Evolutionary conservation across 306 rosid species (phyloP).

Genomic region (Prunus mira): DNA sequence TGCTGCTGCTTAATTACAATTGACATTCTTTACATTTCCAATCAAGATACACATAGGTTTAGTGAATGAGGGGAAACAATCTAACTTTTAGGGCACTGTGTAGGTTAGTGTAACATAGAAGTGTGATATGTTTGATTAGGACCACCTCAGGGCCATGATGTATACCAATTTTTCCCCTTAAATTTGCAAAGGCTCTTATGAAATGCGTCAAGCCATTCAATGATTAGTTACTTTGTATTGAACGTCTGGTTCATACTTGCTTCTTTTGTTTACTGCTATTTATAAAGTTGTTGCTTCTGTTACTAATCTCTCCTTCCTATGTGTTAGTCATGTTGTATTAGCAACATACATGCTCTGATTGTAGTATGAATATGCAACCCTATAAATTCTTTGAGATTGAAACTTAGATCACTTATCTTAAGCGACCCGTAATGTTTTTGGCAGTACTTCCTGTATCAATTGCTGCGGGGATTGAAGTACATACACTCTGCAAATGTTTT

Average conservation of each 20-base stretch:
- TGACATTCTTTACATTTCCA: neutral
- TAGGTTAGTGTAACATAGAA: neutral
- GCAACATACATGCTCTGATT: neutral
- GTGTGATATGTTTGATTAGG: neutral
- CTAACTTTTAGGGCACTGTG: neutral
- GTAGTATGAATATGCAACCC: neutral
- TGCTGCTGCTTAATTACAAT: neutral
- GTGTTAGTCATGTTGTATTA: neutral
- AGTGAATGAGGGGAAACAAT: neutral
- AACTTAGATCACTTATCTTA: neutral
- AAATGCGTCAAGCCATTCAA: neutral
- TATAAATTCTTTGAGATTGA: neutral
- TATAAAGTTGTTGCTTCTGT: neutral
- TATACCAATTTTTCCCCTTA: neutral
- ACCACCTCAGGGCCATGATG: neutral
- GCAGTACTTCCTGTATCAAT: conserved; percentile 66
- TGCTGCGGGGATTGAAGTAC: conserved; percentile 66
- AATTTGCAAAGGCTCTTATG: neutral
- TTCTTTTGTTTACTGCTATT: neutral
- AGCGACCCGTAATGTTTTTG: conserved; percentile 15
- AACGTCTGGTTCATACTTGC: neutral
- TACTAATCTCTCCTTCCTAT: neutral
- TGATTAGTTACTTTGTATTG: neutral
- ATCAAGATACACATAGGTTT: neutral
- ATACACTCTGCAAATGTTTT: conserved; percentile 68